Base-by-base conservation (phyloP, 1,284 basidiomycete species). In the Leccinum pachyderme region DNA sequence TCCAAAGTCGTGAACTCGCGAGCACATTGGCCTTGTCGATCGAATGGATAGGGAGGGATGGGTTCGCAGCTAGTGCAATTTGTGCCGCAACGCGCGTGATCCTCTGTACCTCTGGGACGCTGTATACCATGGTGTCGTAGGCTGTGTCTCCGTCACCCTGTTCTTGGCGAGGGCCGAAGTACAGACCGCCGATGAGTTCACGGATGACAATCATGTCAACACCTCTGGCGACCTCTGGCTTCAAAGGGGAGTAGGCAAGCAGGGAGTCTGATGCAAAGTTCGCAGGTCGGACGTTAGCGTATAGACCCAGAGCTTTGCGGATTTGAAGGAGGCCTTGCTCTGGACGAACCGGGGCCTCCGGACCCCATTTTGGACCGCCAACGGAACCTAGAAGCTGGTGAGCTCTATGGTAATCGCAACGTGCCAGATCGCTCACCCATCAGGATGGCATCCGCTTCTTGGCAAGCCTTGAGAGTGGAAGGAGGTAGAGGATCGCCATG, bases 11-110 rank as follows among this genome's bases (percentile, higher is more conserved):
- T 41, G 93, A 96, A 65, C 88, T 94, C 39, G 97, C 97, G 51
- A 99, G 84, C 29, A 99, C 97, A 72, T 99, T 99, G 55, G 97
- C 97, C 77, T 99, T 99, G 81, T 99, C 97, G 73, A 99, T 83
- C 3, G 93, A 96, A 73, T 95, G 92, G 58, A 99, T 87, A 47
- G 86, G 81, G 47, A 96, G 81, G 18, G 96, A 94, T 4, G 97
- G 97, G 69, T 90, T 81, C 13, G 85, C 76, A 51, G 87, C 80
- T 53, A 95, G 75, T 1, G 97, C 95, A 61, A 99, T 91, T 74
- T 94, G 89, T 35, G 92, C 95, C 8, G 96, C 97, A 44, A 99
- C 94, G 28, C 94, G 87, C 6, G 96, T 96, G 68, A 99, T 99
- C 51, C 97, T 84, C 74, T 97, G 82, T 45, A 99, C 89, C 72